Evolutionary conservation across 371 early-diverging fungal species (phyloP).

Genomic region (Syncephalastrum sp.): DNA sequence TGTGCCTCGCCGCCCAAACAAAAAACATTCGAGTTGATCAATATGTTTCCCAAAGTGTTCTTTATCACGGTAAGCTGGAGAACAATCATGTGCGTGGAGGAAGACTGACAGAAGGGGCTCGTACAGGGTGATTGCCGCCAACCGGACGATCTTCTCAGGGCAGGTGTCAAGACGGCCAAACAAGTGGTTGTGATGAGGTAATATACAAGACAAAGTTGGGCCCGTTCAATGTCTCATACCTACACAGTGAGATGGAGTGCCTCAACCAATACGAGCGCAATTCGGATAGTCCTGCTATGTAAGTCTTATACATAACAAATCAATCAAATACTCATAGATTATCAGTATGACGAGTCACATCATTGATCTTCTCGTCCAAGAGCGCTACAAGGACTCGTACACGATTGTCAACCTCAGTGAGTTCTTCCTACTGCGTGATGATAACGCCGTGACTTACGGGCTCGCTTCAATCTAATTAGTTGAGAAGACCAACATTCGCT

Average conservation of each 20-base stretch:
- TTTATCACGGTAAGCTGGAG: slow-evolving; percentile 47
- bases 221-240: not conserved
- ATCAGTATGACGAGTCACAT: slow-evolving; percentile 41
- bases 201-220: not conserved
- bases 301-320: slow-evolving; percentile 11
- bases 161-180: slow-evolving; percentile 55
- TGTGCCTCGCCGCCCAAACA: slow-evolving; percentile 38
- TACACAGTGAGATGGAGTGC: slow-evolving; percentile 38
- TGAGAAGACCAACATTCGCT: slow-evolving; percentile 51
- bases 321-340: not conserved
- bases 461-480: slow-evolving; percentile 10
- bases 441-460: not conserved
- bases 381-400: slow-evolving; percentile 22
- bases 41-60: slow-evolving; percentile 52
- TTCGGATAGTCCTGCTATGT: slow-evolving; percentile 50
- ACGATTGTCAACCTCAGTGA: slow-evolving; percentile 34
- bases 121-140: slow-evolving; percentile 54
- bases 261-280: slow-evolving; percentile 34
- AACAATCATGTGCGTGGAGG: not conserved
- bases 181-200: slow-evolving; percentile 62
- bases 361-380: slow-evolving; percentile 27
- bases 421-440: not conserved
- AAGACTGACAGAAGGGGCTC: no score
- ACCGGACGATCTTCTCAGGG: slow-evolving; percentile 57
- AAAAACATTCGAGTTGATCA: slow-evolving; percentile 48